Evolutionary conservation across 2,329 filamentous ascomycete species (phyloP), one percentile per base, ranked within the genome.

Genomic region (Madurella fahalii): DNA sequence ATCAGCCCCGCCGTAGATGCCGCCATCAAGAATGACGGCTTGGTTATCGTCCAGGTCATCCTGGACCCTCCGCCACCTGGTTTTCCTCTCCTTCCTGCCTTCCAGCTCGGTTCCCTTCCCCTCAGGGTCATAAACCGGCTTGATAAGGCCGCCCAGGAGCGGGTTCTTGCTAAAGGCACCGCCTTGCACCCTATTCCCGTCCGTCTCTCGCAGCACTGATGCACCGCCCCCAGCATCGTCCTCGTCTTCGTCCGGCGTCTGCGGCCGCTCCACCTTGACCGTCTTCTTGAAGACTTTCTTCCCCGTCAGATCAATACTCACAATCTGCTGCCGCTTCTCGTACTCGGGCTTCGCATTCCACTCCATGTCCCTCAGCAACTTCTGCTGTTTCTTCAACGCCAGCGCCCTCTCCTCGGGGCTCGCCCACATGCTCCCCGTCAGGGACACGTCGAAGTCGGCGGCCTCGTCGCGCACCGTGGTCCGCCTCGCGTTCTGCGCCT

Each of bases 401-500:
- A 85, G 77, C 1, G 91, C 92, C 41, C 91, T 80, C 69, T 95
- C 90, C 59, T 89, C 85, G 0, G 91, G 90, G 15, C 77, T 90
- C 47, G 90, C 88, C 91, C 91, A 96, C 74, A 94, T 86, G 62
- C 82, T 90, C 50, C 76, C 77, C 15, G 72, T 64, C 39, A 67
- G 39, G 0, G 68, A 69, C 1, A 80, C 74, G 51, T 84, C 81
- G 62, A 84, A 84, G 54, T 84, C 81, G 0, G 81, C 74, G 0
- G 90, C 91, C 72, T 96, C 91, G 64, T 96, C 92, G 39, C 90
- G 83, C 15, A 96, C 87, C 15, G 85, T 89, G 1, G 92, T 96
- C 42, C 92, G 79, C 56, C 82, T 82, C 0, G 90, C 90, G 61
- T 95, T 96, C 64, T 95, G 86, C 1, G 89, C 85, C 68, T 96